phyloP scores from a whole-genome alignment of 2,329 filamentous ascomycete genomes.

The Penicillium sp. region DNA sequence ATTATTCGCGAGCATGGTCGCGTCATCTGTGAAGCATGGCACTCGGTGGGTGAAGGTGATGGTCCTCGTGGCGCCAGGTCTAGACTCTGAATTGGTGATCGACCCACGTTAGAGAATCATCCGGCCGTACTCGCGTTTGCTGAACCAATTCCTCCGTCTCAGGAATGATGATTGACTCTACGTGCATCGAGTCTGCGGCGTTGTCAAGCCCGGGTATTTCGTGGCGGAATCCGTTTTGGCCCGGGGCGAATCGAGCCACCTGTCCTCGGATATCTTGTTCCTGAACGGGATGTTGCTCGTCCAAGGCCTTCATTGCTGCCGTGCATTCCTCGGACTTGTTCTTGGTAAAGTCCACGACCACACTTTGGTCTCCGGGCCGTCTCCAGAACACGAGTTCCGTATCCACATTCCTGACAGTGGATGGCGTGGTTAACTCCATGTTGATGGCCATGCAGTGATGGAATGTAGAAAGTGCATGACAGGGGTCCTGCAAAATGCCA shows the following conservation, averaged over 20 bases:
- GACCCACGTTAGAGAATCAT: background rate
- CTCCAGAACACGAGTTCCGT: slow-evolving; percentile 8
- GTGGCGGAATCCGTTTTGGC: slow-evolving; percentile 42
- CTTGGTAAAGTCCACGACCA: slow-evolving; percentile 1
- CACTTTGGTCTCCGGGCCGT: background rate
- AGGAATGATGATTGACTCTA: slow-evolving; percentile 10
- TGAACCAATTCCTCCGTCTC: slow-evolving; percentile 11
- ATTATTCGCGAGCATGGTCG: slow-evolving; percentile 14
- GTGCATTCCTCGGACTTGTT: background rate
- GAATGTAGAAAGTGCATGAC: background rate
- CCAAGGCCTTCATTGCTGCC: background rate
- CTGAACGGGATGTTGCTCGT: background rate
- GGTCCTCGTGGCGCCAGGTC: slow-evolving; percentile 56
- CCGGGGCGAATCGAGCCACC: slow-evolving; percentile 44
- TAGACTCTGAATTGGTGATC: slow-evolving; percentile 24
- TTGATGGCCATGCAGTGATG: slow-evolving; percentile 1
- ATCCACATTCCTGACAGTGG: background rate
- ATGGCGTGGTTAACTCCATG: background rate
- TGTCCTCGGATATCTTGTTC: slow-evolving; percentile 46
- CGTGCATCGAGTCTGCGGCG: slow-evolving; percentile 24
- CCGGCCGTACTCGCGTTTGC: slow-evolving; percentile 3
- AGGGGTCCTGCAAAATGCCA: background rate
- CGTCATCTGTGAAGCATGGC: slow-evolving; percentile 42
- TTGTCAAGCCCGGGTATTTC: slow-evolving; percentile 33
- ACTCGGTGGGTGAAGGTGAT: slow-evolving; percentile 66